A percentile compares a stretch with the other conserved stretches of the same genome.
phyloP scores from a whole-genome alignment of 2,329 filamentous ascomycete genomes.

The Zymoseptoria tritici region DNA sequence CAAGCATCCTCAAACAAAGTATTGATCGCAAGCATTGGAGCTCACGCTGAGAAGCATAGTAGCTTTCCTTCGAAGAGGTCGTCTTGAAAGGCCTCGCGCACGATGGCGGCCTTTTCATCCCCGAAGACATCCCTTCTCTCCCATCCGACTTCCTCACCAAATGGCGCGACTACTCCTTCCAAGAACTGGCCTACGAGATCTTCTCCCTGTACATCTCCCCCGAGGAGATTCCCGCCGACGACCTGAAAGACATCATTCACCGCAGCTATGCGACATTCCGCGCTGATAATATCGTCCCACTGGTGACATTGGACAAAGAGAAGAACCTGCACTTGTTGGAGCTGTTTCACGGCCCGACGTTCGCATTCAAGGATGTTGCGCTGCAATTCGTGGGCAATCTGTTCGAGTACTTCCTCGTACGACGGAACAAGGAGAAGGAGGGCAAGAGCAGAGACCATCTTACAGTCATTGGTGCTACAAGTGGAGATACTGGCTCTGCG shows the following conservation, averaged over 20 bases:
- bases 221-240: constrained; percentile 69
- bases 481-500: constrained; percentile 83
- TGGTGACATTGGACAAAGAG: constrained; percentile 64
- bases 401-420: constrained; percentile 77
- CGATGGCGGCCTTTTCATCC: constrained; percentile 85
- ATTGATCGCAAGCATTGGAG: constrained; percentile 11
- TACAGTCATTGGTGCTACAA: constrained; percentile 79
- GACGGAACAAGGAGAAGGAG: constrained; percentile 63
- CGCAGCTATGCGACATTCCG: constrained; percentile 88
- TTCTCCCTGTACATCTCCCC: constrained; percentile 81
- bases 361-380: constrained; percentile 91
- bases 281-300: constrained; percentile 65
- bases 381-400: constrained; percentile 94
- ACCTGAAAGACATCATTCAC: constrained; percentile 75
- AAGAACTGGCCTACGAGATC: constrained; percentile 76
- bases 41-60: constrained; percentile 25
- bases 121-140: constrained; percentile 66
- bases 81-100: constrained; percentile 81
- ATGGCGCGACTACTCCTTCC: constrained; percentile 73
- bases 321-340: constrained; percentile 79
- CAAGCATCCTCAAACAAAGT: constrained; percentile 3
- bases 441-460: constrained; percentile 63
- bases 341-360: constrained; percentile 92
- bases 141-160: constrained; percentile 55
- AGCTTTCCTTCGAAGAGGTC: constrained; percentile 86